Evolutionary conservation across 2,329 filamentous ascomycete species (phyloP), one percentile per base, ranked within the genome.

Genomic region (Cladophialophora yegresii): DNA sequence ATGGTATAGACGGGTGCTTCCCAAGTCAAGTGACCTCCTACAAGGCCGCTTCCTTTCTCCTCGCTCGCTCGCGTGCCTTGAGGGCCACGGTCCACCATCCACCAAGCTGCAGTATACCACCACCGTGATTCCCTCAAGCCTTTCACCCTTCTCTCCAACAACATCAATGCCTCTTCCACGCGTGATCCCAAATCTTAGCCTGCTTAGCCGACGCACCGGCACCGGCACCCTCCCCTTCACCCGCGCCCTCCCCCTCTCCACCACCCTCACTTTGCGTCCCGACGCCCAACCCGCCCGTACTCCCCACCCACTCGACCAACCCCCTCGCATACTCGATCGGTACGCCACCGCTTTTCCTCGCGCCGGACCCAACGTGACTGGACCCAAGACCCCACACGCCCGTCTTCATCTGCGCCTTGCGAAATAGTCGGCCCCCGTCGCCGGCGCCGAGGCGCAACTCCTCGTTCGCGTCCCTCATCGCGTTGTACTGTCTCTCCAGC

Each of bases 331-430:
- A 97, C 83, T 99, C 95, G 73, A 98, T 93, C 13, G 95, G 95
- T 63, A 97, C 84, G 64, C 87, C 86, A 58, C 87, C 86, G 58
- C 87, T 83, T 30, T 40, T 59, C 26, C 47, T 50, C 28, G 51
- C 13, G 9, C 28, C 51, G 26, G 26, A 54, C 2, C 64, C 66
- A 55, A 83, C 26, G 26, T 28, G 26, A 6, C 26, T 28, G 26
- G 26, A 54, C 0, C 64, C 66, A 55, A 83, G 81, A 43, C 84
- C 82, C 81, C 89, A 96, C 20, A 96, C 82, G 6, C 90, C 91
- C 78, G 89, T 90, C 87, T 97, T 98, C 78, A 90, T 87, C 89
- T 96, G 92, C 1, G 93, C 91, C 67, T 92, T 87, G 8, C 93
- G 83, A 80, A 93, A 99, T 73, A 99, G 76, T 65, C 87, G 84